Base-by-base conservation (phyloP, 352 stramenopile species). In the Pythium aristosporum region DNA sequence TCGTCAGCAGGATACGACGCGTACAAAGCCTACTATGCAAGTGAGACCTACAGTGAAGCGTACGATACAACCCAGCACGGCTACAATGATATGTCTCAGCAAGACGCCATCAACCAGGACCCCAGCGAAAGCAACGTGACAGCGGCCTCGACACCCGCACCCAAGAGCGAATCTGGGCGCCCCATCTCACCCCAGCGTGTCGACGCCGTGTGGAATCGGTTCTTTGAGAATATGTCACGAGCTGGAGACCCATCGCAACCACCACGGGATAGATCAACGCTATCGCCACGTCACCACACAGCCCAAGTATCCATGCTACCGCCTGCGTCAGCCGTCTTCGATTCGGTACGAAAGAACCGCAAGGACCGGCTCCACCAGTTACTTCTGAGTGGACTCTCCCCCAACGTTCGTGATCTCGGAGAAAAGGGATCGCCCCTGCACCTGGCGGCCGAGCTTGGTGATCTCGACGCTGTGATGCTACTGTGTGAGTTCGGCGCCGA, bases 371-470 rank as follows among this genome's bases (percentile, higher is more conserved):
- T 91, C 8, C 74, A 90, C 57, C 50, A 74, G 39, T 57, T 87
- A 13, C 57, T 94, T 6, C 57, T 88, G 4, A 66, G 61, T 46
- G 79, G 80, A 0, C 61, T 79, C 8, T 84, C 77, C 28, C 72
- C 82, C 12, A 90, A 94, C 36, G 60, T 78, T 20, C 77, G 71
- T 32, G 77, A 91, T 50, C 39, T 84, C 20, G 72, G 72, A n/a
- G 76, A 91, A 50, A 85, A 84, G 57, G 80, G 81, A 48, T 90
- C 82, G 5, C 76, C 81, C 18, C 63, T 94, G 4, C 85, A 94
- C 67, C 71, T 92, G 28, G 82, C 80, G 46, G 85, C 74, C 39
- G 82, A 90, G 36, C 60, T 88, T 13, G 85, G 85, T 23, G 77
- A 91, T 34, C 41, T 83, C n/a, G 80, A 90, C 5, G 67, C 79